Evolutionary conservation across 1,284 basidiomycete genomes (phyloP).

Genomic region (Malassezia cuniculi): DNA sequence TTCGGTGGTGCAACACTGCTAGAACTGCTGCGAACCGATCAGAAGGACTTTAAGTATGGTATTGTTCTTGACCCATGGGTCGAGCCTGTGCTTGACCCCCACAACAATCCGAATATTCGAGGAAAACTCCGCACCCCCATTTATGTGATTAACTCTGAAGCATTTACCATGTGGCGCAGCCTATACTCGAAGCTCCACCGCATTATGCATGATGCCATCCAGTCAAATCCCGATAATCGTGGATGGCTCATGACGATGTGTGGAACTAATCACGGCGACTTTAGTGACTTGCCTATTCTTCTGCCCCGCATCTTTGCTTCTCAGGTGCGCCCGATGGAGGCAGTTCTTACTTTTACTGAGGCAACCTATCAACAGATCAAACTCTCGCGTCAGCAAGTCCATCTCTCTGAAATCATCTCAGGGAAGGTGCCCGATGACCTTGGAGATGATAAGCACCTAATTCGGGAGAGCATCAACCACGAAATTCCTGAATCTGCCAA

Average conservation of each 20-base stretch:
- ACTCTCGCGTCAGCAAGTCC: conserved; percentile 14
- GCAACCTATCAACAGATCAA: conserved; percentile 25
- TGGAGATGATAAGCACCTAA: background rate
- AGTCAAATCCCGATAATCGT: conserved; percentile 11
- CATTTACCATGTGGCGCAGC: conserved; percentile 24
- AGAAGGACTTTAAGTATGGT: conserved; percentile 17
- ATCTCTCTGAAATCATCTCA: background rate
- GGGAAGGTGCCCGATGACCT: background rate
- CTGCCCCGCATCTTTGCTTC: conserved; percentile 32
- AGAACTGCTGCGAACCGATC: conserved; percentile 19
- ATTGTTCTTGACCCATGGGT: conserved; percentile 34
- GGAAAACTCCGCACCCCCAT: conserved; percentile 18
- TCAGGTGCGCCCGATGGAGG: conserved; percentile 19
- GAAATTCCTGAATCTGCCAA: no score
- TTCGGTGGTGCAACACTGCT: conserved; percentile 41
- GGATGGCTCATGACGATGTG: conserved; percentile 33
- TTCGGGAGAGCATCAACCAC: no score
- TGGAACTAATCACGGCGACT: conserved; percentile 32
- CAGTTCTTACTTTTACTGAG: conserved; percentile 20
- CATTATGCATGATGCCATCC: conserved; percentile 19
- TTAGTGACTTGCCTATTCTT: conserved; percentile 29
- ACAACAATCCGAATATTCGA: conserved; percentile 16
- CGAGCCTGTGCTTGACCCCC: conserved; percentile 26
- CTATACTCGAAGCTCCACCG: conserved; percentile 23
- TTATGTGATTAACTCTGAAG: conserved; percentile 31